phyloP scores from a whole-genome alignment of 2,329 filamentous ascomycete species.

The Stemphylium beticola region DNA sequence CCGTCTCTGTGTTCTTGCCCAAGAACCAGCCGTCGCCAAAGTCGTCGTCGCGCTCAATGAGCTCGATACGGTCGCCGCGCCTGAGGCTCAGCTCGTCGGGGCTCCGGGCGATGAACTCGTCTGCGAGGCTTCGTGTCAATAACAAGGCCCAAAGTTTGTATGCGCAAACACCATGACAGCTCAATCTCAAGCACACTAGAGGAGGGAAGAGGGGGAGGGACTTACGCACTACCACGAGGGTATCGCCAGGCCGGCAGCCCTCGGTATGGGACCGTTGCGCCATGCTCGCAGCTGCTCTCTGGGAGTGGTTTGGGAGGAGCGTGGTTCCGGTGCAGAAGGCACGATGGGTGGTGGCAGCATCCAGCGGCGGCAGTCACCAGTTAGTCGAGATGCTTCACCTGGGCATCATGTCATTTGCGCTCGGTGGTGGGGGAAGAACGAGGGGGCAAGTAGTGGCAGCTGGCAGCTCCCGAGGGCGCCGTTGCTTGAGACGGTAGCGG shows the following conservation, averaged over 20 bases:
- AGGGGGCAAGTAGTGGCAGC: background rate
- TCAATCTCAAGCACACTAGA: background rate
- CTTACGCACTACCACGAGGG: constrained; percentile 75
- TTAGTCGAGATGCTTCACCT: constrained; percentile 16
- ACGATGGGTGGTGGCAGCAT: constrained; percentile 6
- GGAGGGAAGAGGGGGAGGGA: constrained; percentile 28
- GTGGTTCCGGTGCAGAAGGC: constrained; percentile 5
- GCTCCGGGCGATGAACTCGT: constrained; percentile 91
- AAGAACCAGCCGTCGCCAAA: constrained; percentile 89
- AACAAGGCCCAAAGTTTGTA: background rate
- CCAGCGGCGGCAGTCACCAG: constrained; percentile 25
- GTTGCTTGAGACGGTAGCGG: constrained; percentile 3
- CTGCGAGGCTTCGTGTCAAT: constrained; percentile 53
- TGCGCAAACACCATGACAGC: background rate
- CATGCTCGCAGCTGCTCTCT: constrained; percentile 28
- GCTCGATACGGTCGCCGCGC: constrained; percentile 83
- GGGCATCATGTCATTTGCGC: constrained; percentile 10
- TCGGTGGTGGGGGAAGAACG: constrained; percentile 14
- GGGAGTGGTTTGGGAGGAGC: constrained; percentile 8
- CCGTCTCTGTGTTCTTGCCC: constrained; percentile 74
- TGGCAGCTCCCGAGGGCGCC: constrained; percentile 5
- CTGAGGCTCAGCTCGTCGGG: constrained; percentile 89
- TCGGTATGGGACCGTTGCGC: constrained; percentile 49
- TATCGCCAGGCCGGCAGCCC: constrained; percentile 67
- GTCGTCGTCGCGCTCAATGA: constrained; percentile 85